Evolutionary conservation across 495 filamentous ascomycete species (phyloP), one percentile per base, ranked within the genome.

Genomic region (Penicillium chermesinum): DNA sequence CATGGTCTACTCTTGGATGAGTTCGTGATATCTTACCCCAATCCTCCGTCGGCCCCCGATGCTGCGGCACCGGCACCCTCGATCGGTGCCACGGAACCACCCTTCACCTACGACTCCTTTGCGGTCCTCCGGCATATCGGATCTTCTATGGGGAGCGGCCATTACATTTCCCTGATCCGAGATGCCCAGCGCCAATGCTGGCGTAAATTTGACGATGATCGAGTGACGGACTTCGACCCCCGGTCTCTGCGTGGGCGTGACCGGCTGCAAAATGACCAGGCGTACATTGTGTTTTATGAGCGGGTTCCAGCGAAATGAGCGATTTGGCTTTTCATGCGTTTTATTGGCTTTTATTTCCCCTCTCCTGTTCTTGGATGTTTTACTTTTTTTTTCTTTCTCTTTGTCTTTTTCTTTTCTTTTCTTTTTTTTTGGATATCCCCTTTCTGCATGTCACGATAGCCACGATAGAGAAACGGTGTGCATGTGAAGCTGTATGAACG

Each of bases 41-140:
- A 62, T 3, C 41, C 67, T 19, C 44, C 57, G 1, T 40, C 58
- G 0, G 39, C 59, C 21, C 27, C 66, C 43, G 55, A 72, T 45
- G 17, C 63, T 38, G 43, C 61, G 9, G 21, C 46, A 36, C 32
- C 61, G 9, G 21, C 46, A 36, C 32, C 50, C n/a, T 30, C 25
- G 21, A 46, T 52, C 54, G 51, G 55, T 1, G 67, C 79, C 18
- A 82, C 79, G 36, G 82, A 71, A 32, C 78, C 78, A 7, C 85
- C 85, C 0, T 87, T 83, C 50, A 72, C 70, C 7, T 89, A 88
- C 52, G 82, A 87, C 55, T 72, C 80, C n/a, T 89, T 88, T 57
- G 85, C 75, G 0, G 84, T 89, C 1, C 70, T 85, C 18, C 77
- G 84, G 44, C 85, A 89, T 58, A 61, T 86, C 20, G 85, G 85